Percentiles rank a stretch among this genome's conserved stretches.
phyloP scores from a whole-genome alignment of 2,329 filamentous ascomycete species.

The Aspergillus viridinutans region DNA sequence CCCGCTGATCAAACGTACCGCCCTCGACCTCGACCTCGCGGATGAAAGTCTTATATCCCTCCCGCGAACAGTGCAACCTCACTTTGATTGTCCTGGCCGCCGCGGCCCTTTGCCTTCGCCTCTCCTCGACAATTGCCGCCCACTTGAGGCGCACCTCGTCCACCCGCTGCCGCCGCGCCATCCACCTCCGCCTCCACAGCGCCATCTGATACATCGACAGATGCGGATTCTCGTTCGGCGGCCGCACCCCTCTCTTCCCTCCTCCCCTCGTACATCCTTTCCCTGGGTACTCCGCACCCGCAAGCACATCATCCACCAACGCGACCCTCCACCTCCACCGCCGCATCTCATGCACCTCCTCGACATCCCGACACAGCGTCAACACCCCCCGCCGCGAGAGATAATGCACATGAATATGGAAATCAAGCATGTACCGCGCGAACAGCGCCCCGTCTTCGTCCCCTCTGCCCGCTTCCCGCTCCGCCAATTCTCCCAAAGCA shows the following conservation, averaged over 20 bases:
- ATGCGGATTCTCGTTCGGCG: background rate
- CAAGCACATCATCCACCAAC: background rate
- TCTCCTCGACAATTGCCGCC: constrained; percentile 10
- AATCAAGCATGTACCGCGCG: constrained; percentile 29
- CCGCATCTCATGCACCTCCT: constrained; percentile 24
- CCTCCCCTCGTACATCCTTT: constrained; percentile 1
- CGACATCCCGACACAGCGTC: constrained; percentile 25
- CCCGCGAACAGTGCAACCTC: constrained; percentile 4
- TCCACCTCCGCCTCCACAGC: constrained; percentile 9
- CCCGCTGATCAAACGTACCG: background rate
- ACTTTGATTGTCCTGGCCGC: background rate
- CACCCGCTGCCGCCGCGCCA: constrained; percentile 3
- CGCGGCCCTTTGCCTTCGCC: constrained; percentile 3
- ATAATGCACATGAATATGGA: constrained; percentile 31
- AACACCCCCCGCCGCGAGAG: constrained; percentile 19
- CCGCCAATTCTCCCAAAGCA: background rate
- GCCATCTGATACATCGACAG: constrained; percentile 9
- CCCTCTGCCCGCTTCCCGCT: constrained; percentile 1
- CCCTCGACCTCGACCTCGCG: constrained; percentile 7
- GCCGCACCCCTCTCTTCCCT: background rate
- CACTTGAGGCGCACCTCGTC: constrained; percentile 6
- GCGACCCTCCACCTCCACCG: constrained; percentile 22
- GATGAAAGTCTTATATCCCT: constrained; percentile 2
- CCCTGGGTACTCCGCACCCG: background rate
- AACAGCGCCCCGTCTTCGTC: constrained; percentile 12